Percentiles rank a stretch among this genome's conserved stretches.
Evolutionary conservation across 495 filamentous ascomycete genomes (phyloP).

Genomic region (Penicillium flavigenum): DNA sequence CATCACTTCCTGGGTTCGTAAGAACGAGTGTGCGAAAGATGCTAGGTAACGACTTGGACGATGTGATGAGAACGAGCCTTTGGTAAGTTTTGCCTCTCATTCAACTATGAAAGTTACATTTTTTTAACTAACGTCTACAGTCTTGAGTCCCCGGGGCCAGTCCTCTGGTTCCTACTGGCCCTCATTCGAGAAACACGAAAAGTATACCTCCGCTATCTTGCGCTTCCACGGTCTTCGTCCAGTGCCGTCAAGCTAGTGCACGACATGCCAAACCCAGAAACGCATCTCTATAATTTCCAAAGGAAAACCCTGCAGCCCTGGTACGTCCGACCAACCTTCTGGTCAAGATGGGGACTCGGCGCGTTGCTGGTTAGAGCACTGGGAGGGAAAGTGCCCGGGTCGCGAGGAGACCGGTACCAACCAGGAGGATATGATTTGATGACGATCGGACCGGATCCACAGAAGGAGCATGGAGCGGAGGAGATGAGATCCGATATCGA

Average conservation of each 20-base stretch:
- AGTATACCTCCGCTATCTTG: constrained; percentile 47
- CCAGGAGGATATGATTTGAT: constrained; percentile 52
- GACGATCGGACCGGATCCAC: constrained; percentile 50
- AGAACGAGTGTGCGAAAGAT: constrained; percentile 24
- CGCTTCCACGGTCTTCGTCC: constrained; percentile 45
- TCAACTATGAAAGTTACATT: neutral
- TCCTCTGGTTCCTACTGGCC: constrained; percentile 34
- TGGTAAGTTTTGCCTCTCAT: constrained; percentile 17
- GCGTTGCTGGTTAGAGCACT: constrained; percentile 46
- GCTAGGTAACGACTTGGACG: constrained; percentile 26
- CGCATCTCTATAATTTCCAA: constrained; percentile 20
- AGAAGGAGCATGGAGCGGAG: constrained; percentile 50
- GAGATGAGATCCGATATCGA: constrained; percentile 34
- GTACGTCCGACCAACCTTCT: constrained; percentile 52
- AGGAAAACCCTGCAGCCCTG: constrained; percentile 41
- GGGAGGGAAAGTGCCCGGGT: constrained; percentile 43
- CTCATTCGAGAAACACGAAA: constrained; percentile 36
- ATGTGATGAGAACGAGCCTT: constrained; percentile 28
- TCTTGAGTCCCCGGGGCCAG: constrained; percentile 27
- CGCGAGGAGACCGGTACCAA: constrained; percentile 44
- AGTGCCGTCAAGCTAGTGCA: constrained; percentile 23
- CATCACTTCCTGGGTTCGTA: constrained; percentile 19
- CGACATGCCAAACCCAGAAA: constrained; percentile 16
- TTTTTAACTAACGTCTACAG: constrained; percentile 10
- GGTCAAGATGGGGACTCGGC: constrained; percentile 47